phyloP scores from a whole-genome alignment of 2,329 filamentous ascomycete genomes.

The Aspergillus transmontanensis region DNA sequence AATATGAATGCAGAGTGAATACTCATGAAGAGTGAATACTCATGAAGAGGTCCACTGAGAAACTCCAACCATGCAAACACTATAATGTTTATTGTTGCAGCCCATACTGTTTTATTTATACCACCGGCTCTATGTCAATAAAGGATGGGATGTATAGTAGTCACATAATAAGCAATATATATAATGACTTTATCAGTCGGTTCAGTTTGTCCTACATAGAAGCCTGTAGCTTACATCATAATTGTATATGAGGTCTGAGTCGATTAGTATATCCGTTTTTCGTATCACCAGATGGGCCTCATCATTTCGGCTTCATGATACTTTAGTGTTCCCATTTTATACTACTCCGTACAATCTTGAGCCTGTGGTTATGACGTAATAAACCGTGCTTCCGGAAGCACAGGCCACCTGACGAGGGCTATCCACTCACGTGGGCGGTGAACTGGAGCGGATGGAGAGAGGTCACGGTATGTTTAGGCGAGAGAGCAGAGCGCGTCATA shows the following conservation, averaged over 20 bases:
- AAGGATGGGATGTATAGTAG: no score
- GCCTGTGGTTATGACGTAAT: not conserved
- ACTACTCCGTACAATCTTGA: no score
- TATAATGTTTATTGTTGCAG: no score
- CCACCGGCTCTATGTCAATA: no score
- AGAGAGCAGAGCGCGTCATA: slow-evolving; percentile 1
- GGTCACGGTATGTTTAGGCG: not conserved
- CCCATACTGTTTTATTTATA: no score
- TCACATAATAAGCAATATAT: not conserved
- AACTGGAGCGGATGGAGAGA: not conserved
- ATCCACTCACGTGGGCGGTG: slow-evolving; percentile 31
- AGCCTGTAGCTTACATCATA: no score
- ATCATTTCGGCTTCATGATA: not conserved
- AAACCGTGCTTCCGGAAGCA: not conserved
- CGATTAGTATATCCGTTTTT: not conserved
- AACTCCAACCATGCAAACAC: not conserved
- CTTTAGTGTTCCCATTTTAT: no score
- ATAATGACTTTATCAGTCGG: not conserved
- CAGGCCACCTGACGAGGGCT: slow-evolving; percentile 18
- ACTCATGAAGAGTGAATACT: not conserved
- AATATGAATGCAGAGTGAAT: not conserved
- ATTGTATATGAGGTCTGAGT: not conserved
- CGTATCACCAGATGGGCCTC: not conserved
- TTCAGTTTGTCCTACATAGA: no score
- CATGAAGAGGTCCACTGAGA: no score